Evolutionary conservation across 257 asterid species (phyloP), one percentile per base, ranked within the genome.

Genomic region (Rubia yunnanensis): DNA sequence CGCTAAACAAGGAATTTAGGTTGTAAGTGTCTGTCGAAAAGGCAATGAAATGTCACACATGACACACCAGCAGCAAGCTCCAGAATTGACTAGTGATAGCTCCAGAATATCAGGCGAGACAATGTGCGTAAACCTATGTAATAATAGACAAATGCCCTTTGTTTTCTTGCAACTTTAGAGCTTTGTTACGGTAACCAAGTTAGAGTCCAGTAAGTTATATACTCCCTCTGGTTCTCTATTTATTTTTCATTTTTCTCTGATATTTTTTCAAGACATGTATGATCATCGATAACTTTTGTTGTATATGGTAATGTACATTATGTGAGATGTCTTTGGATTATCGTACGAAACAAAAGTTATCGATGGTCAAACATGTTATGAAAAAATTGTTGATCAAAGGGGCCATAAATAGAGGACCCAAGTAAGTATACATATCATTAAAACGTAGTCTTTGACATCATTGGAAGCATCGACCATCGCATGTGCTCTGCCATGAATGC

Each of bases 1-100:
- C 61, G 61, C 35, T 23, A 17, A 48, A 11, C 61, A 20, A 65
- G 15, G 58, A 10, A 24, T 70, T 61, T 70, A 63, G 74, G 69
- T 53, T 53, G 69, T n/a, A 36, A 52, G 64, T 27, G 9, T 18
- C 48, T 27, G 26, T 70, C 69, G 5, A 30, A 57, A 63, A 61
- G 64, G 26, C 58, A 63, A 26, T 14, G 58, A 53, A 65, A 49
- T 31, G 24, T 65, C 22, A n/a, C 22, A 31, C 26, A 50, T n/a
- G n/a, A 50, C 1, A 7, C 56, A 48, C 54, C 54, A 48, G 10
- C 24, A 44, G 52, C 52, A 44, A 13, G 11, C 3, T 20, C 56
- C 10, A 50, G n/a, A 22, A 50, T 18, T 18, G 56, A 50, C 56
- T 5, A n/a, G 5, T 50, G 27, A 50, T 22, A 50, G 39, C n/a